phyloP scores from a whole-genome alignment of 495 filamentous ascomycete genomes.

The Letharia columbiana region DNA sequence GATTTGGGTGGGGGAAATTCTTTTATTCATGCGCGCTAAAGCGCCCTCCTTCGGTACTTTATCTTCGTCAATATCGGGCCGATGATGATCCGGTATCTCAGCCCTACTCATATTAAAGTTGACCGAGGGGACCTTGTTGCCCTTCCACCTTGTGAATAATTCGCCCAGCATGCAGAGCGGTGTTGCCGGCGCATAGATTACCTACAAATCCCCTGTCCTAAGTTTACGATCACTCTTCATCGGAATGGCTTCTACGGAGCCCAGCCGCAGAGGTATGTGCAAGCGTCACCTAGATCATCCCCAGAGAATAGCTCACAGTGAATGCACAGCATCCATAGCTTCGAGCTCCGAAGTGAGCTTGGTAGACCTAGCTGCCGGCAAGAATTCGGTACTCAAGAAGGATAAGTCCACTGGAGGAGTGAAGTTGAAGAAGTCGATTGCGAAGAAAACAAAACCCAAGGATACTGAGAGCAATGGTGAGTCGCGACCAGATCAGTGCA shows the following conservation, averaged over 20 bases:
- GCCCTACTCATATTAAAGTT: neutral
- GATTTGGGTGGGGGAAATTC: too few relatives aligned
- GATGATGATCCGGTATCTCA: neutral
- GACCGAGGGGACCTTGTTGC: neutral
- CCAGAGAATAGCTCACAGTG: constrained; percentile 5
- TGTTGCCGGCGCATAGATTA: neutral
- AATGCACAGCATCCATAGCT: constrained; percentile 24
- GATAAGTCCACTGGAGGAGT: constrained; percentile 48
- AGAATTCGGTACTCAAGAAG: constrained; percentile 54
- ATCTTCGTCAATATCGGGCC: neutral
- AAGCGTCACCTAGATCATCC: neutral
- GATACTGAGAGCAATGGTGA: constrained; percentile 51
- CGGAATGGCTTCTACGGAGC: constrained; percentile 24
- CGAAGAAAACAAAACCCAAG: constrained; percentile 39
- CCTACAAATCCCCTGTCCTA: neutral
- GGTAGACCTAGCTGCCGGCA: constrained; percentile 39
- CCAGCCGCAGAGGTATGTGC: constrained; percentile 23
- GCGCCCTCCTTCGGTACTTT: too few relatives aligned
- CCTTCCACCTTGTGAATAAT: neutral
- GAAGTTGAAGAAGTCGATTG: constrained; percentile 56
- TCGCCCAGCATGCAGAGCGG: neutral
- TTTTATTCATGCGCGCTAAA: too few relatives aligned
- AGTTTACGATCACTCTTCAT: neutral
- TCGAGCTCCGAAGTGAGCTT: constrained; percentile 36
- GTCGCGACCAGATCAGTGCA: constrained; percentile 14